Base-by-base conservation (phyloP, 176 grass and related monocot genomes). In the Oryza glumipatula region DNA sequence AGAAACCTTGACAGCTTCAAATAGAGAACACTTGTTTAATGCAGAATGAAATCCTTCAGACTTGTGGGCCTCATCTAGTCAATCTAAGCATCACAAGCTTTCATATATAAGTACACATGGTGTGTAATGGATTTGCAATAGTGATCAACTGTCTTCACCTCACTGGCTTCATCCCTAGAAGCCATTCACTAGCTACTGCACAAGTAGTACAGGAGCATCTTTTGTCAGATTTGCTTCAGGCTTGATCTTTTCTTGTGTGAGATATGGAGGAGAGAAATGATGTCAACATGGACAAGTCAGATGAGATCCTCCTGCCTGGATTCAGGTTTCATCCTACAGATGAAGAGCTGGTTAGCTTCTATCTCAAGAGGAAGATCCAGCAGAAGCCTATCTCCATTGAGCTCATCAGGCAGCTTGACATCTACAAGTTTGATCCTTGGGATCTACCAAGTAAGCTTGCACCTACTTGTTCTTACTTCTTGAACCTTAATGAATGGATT, bases 341-440 rank as follows among this genome's bases (percentile, higher is more conserved):
- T 58, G 90, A 94, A 92, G 90, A 90, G 51, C 79, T 94, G 23
- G 90, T 94, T 30, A 84, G 85, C 60, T 94, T 94, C 76, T 94
- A 94, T 73, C 77, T 94, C 78, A 94, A 94, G 87, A 92, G 72
- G 67, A 94, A 94, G 73, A 82, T 94, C 60, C 89, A 88, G 87
- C 93, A 94, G 61, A 92, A 83, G 72, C 85, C 87, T 66, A 91
- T 92, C 68, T 79, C 88, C 77, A 88, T 94, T 84, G 93, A 94
- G 85, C 89, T 94, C 24, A 94, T 94, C 76, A 88, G 87, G 71
- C 87, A 88, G 74, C 85, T 94, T 47, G 93, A 94, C 46, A 94
- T 92, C 82, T 94, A 92, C 90, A 94, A 92, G 48, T 90, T 81
- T 78, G 88, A 94, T 80, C 93, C 93, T 65, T 94, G 93, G 93